Evolutionary conservation across 179 eudicot genomes (phyloP).

Genomic region (Actinidia polygama): DNA sequence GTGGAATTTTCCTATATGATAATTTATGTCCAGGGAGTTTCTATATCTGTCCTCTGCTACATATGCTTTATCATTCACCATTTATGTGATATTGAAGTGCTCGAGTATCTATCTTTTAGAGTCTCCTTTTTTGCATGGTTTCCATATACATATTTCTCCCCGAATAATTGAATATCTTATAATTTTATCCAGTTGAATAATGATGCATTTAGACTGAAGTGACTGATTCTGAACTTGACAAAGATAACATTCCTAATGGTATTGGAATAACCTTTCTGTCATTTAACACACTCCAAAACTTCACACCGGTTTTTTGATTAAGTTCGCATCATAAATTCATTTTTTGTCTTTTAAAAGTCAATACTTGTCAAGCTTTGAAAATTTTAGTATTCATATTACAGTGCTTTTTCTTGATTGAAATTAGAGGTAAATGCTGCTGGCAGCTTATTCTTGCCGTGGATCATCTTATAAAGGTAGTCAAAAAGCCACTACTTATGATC

Average conservation of each 20-base stretch:
- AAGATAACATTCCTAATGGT: not conserved
- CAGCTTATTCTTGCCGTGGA: slow-evolving; percentile 10
- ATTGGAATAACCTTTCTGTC: not conserved
- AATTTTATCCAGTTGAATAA: not conserved
- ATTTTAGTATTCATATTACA: slow-evolving; percentile 8
- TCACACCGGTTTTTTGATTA: not conserved
- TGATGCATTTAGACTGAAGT: not conserved
- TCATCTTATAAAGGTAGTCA: not conserved
- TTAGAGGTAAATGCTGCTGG: not conserved
- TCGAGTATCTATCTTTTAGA: slow-evolving; percentile 3
- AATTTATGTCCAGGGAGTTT: slow-evolving; percentile 95
- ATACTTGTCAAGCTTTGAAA: not conserved
- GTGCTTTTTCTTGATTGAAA: not conserved
- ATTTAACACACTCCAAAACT: not conserved
- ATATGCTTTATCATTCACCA: slow-evolving; percentile 48
- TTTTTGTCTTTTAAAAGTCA: slow-evolving; percentile 6
- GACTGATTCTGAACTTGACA: not conserved
- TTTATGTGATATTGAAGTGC: not conserved
- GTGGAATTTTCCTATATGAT: slow-evolving; percentile 74
- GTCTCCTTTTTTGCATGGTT: not conserved
- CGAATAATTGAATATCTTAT: not conserved
- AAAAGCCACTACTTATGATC: too few relatives aligned
- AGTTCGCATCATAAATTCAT: not conserved
- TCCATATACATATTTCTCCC: not conserved
- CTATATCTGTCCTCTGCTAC: slow-evolving; percentile 92